These are phyloP conservation scores for Crithidia mellificae DNA, from an alignment of 208 protist genomes.

Conservation along the genomic window DNA sequence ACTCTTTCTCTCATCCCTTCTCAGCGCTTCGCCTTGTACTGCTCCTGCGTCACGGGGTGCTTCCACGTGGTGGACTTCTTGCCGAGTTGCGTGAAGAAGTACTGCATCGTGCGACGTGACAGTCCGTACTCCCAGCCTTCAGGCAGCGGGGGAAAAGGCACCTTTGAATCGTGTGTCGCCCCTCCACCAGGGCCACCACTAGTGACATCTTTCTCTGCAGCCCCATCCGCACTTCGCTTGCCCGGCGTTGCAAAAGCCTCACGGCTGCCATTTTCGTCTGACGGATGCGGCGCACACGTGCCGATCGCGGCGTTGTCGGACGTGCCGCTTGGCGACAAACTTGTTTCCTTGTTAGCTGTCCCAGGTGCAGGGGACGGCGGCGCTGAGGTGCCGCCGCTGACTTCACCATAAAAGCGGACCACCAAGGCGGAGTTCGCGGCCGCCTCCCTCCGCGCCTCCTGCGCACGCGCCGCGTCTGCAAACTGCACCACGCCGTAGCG, in stretches of 20 bases:
- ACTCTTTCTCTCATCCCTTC: background rate
- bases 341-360: too few relatives aligned
- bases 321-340: too few relatives aligned
- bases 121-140: constrained; percentile 32
- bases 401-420: constrained; percentile 15
- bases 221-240: background rate
- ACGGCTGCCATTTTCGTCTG: background rate
- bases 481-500: constrained; percentile 42
- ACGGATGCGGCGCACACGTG: background rate
- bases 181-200: background rate
- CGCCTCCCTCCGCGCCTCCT: constrained; percentile 25
- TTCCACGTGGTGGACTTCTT: constrained; percentile 41
- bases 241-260: background rate
- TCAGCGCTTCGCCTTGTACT: constrained; percentile 33
- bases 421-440: background rate
- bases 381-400: too few relatives aligned
- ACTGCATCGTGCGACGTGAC: constrained; percentile 37
- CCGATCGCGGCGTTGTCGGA: background rate
- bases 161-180: background rate
- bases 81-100: constrained; percentile 36
- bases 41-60: constrained; percentile 38
- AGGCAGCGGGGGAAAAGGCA: constrained; percentile 34
- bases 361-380: too few relatives aligned
- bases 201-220: background rate
- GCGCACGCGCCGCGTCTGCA: constrained; percentile 9